Conservation (phyloP, 148 eudicot genomes). For the Selenicereus undatus region DNA sequence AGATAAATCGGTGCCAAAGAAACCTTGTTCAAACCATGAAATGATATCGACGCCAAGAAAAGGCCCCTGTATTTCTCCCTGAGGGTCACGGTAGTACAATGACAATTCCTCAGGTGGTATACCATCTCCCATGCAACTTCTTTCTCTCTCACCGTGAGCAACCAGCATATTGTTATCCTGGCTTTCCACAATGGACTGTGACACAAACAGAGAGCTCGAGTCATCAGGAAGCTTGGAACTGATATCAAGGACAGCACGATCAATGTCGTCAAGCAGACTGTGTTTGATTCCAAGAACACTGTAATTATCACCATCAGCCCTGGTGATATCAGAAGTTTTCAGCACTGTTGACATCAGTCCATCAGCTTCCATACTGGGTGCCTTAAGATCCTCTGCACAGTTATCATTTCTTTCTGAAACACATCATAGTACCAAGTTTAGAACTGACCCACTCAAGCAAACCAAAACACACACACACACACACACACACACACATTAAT, state of each 20-base stretch:
- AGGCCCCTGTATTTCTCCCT: slow-evolving; percentile 94
- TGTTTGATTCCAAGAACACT: slow-evolving; percentile 27
- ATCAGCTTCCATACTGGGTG: slow-evolving; percentile 26
- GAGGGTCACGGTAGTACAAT: slow-evolving; percentile 81
- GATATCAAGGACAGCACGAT: slow-evolving; percentile 31
- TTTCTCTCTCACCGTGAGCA: slow-evolving; percentile 32
- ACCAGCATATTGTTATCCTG: slow-evolving; percentile 35
- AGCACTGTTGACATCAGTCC: slow-evolving; percentile 20
- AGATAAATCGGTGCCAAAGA: slow-evolving; percentile 77
- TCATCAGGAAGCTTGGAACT: slow-evolving; percentile 45
- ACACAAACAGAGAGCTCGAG: slow-evolving; percentile 42
- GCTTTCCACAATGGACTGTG: slow-evolving; percentile 40
- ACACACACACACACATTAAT: no score
- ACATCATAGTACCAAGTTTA: slow-evolving; percentile 13
- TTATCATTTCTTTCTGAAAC: slow-evolving; percentile 35
- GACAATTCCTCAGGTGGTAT: slow-evolving; percentile 70
- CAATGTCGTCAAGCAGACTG: slow-evolving; percentile 28
- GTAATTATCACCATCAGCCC: slow-evolving; percentile 25
- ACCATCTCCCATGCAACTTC: slow-evolving; percentile 37
- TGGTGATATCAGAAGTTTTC: slow-evolving; percentile 17
- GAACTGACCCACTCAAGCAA: neutral
- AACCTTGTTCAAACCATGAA: slow-evolving; percentile 97
- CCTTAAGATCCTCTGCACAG: slow-evolving; percentile 29
- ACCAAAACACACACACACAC: neutral
- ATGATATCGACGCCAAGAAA: slow-evolving; percentile 94